Base-by-base conservation (phyloP, 331 rosid species). In the Quercus lobata region DNA sequence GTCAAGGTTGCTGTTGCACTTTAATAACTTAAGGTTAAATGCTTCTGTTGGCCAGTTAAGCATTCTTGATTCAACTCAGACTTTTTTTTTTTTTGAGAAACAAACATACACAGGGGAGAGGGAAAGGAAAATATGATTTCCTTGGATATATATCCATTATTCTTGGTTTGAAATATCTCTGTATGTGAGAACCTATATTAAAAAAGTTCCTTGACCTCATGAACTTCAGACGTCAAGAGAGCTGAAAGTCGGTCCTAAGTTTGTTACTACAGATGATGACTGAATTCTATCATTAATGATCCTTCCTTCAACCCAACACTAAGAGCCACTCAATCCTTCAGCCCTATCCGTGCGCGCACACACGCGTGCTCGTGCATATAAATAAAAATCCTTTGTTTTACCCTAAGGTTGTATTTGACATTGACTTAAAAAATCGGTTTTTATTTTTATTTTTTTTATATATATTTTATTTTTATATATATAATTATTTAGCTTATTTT, bases 221-320 rank as follows among this genome's bases (percentile, higher is more conserved):
- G 22, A 46, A 65, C 71, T 30, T 30, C 6, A 5, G 25, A 30
- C 30, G 7, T 24, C 34, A 24, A 24, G 18, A 25, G 18, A 49
- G 25, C 16, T 3, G 25, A 68, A 8, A 68, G 53, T 34, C 4
- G 41, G n/a, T 37, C 56, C 17, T 41, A 72, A 25, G 69, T 25
- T 69, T 58, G 32, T 57, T 71, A 72, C n/a, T 5, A 27, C 24
- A 22, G 76, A 44, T 49, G 34, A 56, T 4, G 19, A 41, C 61
- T 78, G 62, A 72, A 74, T 80, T 32, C 74, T 78, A 76, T 81
- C 86, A 76, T 85, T 81, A 56, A 85, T 76, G 72, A 66, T 79
- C 76, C 78, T 52, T 71, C 75, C 11, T 68, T 60, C 52, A 72
- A 46, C 88, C 83, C 79, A 66, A 41, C 75, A 55, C 78, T 17